phyloP scores from a whole-genome alignment of 768 basidiomycete genomes.

The Xerocomus spinulosus region DNA sequence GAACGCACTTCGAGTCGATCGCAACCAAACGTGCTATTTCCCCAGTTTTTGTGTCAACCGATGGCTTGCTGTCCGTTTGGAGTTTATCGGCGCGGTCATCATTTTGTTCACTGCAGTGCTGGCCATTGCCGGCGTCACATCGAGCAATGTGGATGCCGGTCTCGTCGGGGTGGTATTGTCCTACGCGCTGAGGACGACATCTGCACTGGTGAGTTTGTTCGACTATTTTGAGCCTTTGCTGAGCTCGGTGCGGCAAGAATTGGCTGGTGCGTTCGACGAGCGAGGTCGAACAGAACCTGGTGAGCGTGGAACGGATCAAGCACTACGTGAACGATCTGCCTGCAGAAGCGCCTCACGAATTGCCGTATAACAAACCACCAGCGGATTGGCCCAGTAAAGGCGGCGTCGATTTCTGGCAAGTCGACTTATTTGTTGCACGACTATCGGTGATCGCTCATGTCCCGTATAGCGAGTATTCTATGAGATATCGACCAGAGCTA shows the following conservation, averaged over 20 bases:
- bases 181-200: conserved; percentile 80
- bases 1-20: conserved; percentile 73
- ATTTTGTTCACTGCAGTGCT: conserved; percentile 69
- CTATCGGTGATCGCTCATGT: not conserved
- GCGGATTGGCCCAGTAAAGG: conserved; percentile 55
- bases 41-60: conserved; percentile 73
- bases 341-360: conserved; percentile 68
- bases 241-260: not conserved
- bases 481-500: conserved; percentile 74
- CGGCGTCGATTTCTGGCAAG: not conserved
- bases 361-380: conserved; percentile 49
- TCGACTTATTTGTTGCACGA: not conserved
- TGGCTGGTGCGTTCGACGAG: conserved; percentile 80
- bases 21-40: conserved; percentile 77
- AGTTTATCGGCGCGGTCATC: conserved; percentile 78
- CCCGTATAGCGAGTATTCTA: conserved; percentile 44
- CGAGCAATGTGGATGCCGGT: conserved; percentile 78
- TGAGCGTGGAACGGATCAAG: conserved; percentile 80
- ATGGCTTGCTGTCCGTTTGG: conserved; percentile 86
- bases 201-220: conserved; percentile 58
- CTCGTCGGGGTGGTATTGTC: conserved; percentile 82
- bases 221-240: not conserved
- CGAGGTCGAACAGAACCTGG: conserved; percentile 85
- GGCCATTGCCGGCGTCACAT: conserved; percentile 63
- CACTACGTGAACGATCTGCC: conserved; percentile 64